These are phyloP conservation scores for Epipyxis sp. DNA, from an alignment of 108 stramenopile species.

Conservation along the genomic window DNA sequence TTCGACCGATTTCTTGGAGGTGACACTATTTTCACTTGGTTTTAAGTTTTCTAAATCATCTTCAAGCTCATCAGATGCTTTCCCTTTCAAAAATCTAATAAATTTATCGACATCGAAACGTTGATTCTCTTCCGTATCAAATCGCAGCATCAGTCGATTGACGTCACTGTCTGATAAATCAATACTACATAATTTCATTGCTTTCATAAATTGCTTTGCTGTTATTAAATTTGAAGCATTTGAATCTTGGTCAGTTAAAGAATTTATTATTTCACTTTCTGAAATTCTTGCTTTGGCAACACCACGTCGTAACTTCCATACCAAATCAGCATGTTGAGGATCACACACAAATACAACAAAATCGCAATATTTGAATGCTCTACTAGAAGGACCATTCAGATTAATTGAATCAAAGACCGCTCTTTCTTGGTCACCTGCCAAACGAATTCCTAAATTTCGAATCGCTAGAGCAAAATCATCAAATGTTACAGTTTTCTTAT, in stretches of 20 bases:
- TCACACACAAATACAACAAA: slow-evolving; percentile 28
- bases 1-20: no score
- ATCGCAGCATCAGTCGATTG: slow-evolving; percentile 18
- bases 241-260: not conserved
- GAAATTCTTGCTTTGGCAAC: not conserved
- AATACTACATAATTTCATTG: not conserved
- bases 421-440: slow-evolving; percentile 7
- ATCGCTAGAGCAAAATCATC: slow-evolving; percentile 14
- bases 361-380: not conserved
- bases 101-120: slow-evolving; percentile 8
- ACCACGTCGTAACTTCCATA: slow-evolving; percentile 19
- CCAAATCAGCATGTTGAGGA: slow-evolving; percentile 22
- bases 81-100: not conserved
- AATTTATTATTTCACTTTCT: not conserved
- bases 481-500: not conserved
- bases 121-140: slow-evolving; percentile 25
- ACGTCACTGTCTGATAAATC: slow-evolving; percentile 2
- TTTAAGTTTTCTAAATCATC: not conserved
- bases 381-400: not conserved
- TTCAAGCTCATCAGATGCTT: not conserved
- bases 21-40: not conserved
- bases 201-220: slow-evolving; percentile 22
- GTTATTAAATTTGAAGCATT: not conserved
- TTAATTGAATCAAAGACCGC: not conserved
- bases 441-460: not conserved